Base-by-base conservation (phyloP, 2,329 filamentous ascomycete species). In the Ceratocystis colombiana region DNA sequence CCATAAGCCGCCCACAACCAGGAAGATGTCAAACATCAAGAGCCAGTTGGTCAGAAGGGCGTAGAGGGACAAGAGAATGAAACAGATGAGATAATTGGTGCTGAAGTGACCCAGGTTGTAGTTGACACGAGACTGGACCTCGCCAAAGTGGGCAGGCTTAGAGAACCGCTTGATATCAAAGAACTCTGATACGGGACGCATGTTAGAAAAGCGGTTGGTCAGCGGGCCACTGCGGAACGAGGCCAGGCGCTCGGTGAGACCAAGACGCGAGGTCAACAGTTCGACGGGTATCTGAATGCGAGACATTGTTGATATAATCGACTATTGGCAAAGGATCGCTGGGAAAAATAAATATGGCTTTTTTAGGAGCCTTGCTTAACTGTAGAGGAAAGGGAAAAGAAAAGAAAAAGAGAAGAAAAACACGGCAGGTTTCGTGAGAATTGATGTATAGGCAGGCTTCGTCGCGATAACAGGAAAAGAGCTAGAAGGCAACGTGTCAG, bases 51-150 rank as follows among this genome's bases (percentile, higher is more conserved):
- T 94, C 73, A 99, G 82, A 73, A 99, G 79, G 73, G 89, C 89
- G 82, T 99, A 99, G 78, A 99, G 88, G 80, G 88, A 90, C 74
- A 99, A 87, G 87, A 99, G 95, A 72, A 89, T 81, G 75, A 97
- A 96, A 72, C 97, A 84, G 70, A 89, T 88, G 71, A 89, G 88
- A 83, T 99, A 99, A 81, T 99, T 99, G 87, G 90, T 96, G 69
- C 91, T 95, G 82, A 96, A 99, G 80, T 97, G 88, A 76, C 88
- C 86, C 70, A 99, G 79, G 78, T 99, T 99, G 86, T 96, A 96
- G 82, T 95, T 96, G 79, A 96, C 87, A 70, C 93, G 86, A 72
- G 88, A 91, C 78, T 97, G 93, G 70, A 90, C 85, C 77, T 96
- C 92, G 70, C 80, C 80, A 73, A 97, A 96, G 79, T 95, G 95